Evolutionary conservation across 768 basidiomycete genomes (phyloP).

Genomic region (Boletus rubescentipes): DNA sequence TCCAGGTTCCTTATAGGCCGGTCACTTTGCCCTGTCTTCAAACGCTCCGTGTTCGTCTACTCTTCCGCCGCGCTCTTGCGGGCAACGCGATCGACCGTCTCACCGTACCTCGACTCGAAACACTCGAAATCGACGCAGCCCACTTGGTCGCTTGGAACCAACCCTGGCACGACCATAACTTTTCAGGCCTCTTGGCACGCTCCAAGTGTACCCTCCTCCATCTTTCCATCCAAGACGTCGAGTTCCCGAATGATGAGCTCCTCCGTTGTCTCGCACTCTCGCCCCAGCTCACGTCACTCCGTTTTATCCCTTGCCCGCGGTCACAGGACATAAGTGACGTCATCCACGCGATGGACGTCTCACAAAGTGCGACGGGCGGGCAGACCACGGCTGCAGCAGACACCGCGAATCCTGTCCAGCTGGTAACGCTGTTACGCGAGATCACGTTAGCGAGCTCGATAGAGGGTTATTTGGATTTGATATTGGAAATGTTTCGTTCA

Average conservation of each 20-base stretch:
- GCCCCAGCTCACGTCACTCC: conserved; percentile 7
- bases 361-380: background rate
- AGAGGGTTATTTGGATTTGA: conserved; percentile 5
- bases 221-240: conserved; percentile 13
- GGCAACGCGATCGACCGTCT: conserved; percentile 7
- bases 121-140: conserved; percentile 19
- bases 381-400: background rate
- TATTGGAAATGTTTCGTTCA: conserved; percentile 12
- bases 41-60: conserved; percentile 19
- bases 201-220: conserved; percentile 14
- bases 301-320: conserved; percentile 18
- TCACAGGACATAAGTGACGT: conserved; percentile 14
- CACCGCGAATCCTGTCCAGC: background rate
- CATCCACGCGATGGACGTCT: conserved; percentile 4
- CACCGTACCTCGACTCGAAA: conserved; percentile 18
- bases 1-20: background rate
- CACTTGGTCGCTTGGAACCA: background rate
- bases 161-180: conserved; percentile 11
- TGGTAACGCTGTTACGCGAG: conserved; percentile 12
- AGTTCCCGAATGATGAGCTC: conserved; percentile 19
- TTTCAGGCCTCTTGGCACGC: conserved; percentile 18
- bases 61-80: background rate
- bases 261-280: conserved; percentile 19
- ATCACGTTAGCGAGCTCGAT: conserved; percentile 18
- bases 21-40: conserved; percentile 12